A percentile compares a stretch with the other conserved stretches of the same genome.
Conservation (phyloP, 176 grass and related monocot genomes). For the Paspalum vaginatum region DNA sequence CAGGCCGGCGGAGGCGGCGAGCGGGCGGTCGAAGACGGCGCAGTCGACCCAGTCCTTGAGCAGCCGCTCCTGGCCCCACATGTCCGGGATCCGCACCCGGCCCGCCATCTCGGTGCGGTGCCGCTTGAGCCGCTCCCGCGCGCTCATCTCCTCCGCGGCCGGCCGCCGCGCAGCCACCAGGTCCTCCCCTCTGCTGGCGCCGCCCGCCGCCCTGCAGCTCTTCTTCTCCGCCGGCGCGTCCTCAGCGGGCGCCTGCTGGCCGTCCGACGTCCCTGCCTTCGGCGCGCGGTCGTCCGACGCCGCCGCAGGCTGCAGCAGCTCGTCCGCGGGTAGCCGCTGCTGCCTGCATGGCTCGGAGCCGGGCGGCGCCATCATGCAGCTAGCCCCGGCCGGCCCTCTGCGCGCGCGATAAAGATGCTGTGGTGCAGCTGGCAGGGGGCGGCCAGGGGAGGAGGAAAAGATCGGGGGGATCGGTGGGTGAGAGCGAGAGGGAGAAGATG, state of each 20-base stretch:
- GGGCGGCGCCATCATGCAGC: conserved; percentile 27
- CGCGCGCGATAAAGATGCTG: neutral
- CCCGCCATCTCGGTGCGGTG: conserved; percentile 64
- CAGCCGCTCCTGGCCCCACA: conserved; percentile 61
- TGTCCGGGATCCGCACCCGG: conserved; percentile 62
- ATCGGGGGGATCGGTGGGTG: neutral
- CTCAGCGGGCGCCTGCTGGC: neutral
- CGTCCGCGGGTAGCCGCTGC: neutral
- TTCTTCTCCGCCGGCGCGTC: neutral
- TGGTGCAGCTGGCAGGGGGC: neutral
- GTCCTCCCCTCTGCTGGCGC: neutral
- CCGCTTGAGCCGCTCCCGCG: conserved; percentile 62
- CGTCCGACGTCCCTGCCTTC: neutral
- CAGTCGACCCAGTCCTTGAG: conserved; percentile 65
- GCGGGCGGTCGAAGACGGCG: conserved; percentile 59
- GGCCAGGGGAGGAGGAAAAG: neutral
- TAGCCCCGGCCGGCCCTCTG: neutral
- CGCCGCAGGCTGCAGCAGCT: neutral
- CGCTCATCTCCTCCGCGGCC: conserved; percentile 30
- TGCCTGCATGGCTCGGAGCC: conserved; percentile 13
- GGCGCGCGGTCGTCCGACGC: conserved; percentile 1
- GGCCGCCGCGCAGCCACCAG: neutral
- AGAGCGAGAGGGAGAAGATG: neutral
- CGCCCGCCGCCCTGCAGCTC: too few species aligned
- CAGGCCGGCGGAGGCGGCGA: conserved; percentile 50